These are phyloP conservation scores for Crucihimalaya himalaica DNA, from an alignment of 345 rosid species.

Conservation along the genomic window DNA sequence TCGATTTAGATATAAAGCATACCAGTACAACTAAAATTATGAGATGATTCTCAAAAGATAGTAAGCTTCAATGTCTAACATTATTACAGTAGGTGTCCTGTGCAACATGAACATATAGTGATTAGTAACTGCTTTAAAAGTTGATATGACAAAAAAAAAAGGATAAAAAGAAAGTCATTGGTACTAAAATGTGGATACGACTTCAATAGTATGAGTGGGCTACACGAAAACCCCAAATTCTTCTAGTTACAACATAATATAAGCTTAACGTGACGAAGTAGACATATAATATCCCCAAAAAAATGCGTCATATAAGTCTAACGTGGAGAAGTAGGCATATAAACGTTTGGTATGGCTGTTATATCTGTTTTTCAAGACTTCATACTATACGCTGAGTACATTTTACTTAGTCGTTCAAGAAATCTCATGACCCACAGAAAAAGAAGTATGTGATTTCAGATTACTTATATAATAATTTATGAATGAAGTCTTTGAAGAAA, in stretches of 20 bases:
- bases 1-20: background rate
- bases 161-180: constrained; percentile 11
- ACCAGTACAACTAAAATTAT: background rate
- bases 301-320: constrained; percentile 27
- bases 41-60: background rate
- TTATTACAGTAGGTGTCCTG: background rate
- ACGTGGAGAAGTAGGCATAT: constrained; percentile 36
- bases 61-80: background rate
- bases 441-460: background rate
- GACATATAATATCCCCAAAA: constrained; percentile 25
- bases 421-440: constrained; percentile 10
- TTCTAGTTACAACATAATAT: constrained; percentile 23
- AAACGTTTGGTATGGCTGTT: constrained; percentile 41
- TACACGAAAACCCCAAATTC: constrained; percentile 35
- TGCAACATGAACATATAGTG: background rate
- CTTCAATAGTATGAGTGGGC: constrained; percentile 19
- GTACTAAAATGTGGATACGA: constrained; percentile 27
- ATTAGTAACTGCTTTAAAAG: background rate
- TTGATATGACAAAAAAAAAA: constrained; percentile 9
- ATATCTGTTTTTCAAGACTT: constrained; percentile 38
- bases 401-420: constrained; percentile 30
- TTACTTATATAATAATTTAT: background rate
- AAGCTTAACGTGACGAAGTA: constrained; percentile 35
- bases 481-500: background rate
- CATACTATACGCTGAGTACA: constrained; percentile 23